Evolutionary conservation across 1,139 yeast species (phyloP), one percentile per base, ranked within the genome.

Genomic region (Geotrichum bryndzae): DNA sequence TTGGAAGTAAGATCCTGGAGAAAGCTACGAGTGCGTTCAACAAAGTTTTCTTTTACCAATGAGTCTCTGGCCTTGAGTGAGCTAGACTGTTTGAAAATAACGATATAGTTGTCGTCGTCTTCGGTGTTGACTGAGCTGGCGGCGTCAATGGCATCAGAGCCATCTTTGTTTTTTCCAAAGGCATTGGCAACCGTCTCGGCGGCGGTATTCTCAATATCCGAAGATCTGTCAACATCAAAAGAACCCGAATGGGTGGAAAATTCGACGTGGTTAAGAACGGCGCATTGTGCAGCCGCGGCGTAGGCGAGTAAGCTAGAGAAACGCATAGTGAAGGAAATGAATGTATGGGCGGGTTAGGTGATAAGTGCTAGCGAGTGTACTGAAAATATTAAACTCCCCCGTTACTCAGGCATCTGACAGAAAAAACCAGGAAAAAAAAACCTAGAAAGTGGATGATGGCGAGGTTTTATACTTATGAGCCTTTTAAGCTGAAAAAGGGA

Each of bases 61-160:
- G 68, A 18, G n/a, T 65, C 61, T 13, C 66, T 58, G 46, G 61
- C 62, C 3, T 50, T 52, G 10, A 52, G 55, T 6, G 57, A 62
- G 2, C 55, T 33, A 6, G 27, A 31, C 6, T 38, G 35, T 22
- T 60, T 59, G 38, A 62, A 60, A 15, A 60, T 57, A 35, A 63
- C 60, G 33, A 63, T 56, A 57, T 55, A 61, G 38, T 58, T 52
- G 7, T 41, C 7, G 23, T 25, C 11, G 53, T 13, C 18, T 29
- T 51, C 25, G 53, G 15, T 7, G 27, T 10, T 27, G n/a, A 23
- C 22, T 23, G 33, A n/a, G 7, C 10, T 27, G 25, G 11, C 38
- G 25, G 33, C n/a, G 3, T 23, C 23, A 29, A 8, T 51, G 25
- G 33, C 38, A 15, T 15, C 27, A n/a, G 23, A 3, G 6, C 11